Evolutionary conservation across 768 basidiomycete species (phyloP), one percentile per base, ranked within the genome.

Genomic region (Tremella mesenterica): DNA sequence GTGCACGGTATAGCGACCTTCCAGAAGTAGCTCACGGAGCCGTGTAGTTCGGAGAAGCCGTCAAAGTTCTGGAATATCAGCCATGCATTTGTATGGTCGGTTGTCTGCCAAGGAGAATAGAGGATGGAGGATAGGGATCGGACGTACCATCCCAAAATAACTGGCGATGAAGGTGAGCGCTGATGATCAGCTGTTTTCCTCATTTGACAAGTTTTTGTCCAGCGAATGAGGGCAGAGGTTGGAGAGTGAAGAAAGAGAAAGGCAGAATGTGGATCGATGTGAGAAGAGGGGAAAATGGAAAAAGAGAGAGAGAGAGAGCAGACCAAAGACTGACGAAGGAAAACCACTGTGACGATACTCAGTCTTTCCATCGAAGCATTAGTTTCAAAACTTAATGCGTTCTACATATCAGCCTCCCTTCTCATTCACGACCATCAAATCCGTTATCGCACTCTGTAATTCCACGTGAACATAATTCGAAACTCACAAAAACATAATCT

Each of bases 311-410:
- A 21, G 13, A 21, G 8, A 25, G n/a, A 12, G 12, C 18, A 21
- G 43, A 33, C 7, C 45, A 23, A 25, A 18, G 9, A 65, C 71
- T 70, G 50, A 71, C 70, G 72, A 44, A 73, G 47, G 56, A 73
- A 73, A 12, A 73, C 61, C 1, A 73, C 72, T 10, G 72, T 71
- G 3, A 73, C 72, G n/a, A 73, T 66, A 52, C 66, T 69, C 41
- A 73, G 46, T 27, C 72, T 55, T 53, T 73, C 72, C 72, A 73
- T 73, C 18, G 72, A 68, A 14, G 60, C 62, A 51, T 73, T 73
- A 1, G 68, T 70, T 21, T 63, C 59, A 59, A 71, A 73, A 38
- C 58, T 65, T 44, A 73, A 39, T 13, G 67, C 60, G 27, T 70
- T 70, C 71, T 73, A 48, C 2, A 20, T 33, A 48, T 38, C 38